A percentile compares a stretch with the other conserved stretches of the same genome.
These are phyloP conservation scores for Dendrocalamus latiflorus DNA, from an alignment of 202 grass and related monocot species.

Conservation along the genomic window DNA sequence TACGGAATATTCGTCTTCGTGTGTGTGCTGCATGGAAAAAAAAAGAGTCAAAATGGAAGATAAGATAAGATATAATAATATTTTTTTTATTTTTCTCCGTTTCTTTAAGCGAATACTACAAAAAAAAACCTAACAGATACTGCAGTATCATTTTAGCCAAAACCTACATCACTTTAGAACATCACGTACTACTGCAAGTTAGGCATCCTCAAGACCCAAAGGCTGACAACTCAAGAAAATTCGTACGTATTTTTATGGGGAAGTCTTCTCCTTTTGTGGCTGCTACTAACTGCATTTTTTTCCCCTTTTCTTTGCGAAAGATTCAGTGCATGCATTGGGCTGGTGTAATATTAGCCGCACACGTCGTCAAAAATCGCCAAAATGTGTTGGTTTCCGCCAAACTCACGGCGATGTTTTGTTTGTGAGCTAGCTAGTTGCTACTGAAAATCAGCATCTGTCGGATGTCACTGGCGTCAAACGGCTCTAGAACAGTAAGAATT, in stretches of 20 bases:
- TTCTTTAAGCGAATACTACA: too few species aligned
- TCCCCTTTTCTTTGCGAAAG: background rate
- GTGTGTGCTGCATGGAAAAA: background rate
- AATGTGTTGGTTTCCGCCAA: background rate
- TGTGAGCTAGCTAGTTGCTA: too few species aligned
- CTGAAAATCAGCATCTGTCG: too few species aligned
- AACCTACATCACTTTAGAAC: too few species aligned
- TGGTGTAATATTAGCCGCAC: background rate
- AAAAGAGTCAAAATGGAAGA: constrained; percentile 28
- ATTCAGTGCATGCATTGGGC: background rate
- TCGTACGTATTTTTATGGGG: too few species aligned
- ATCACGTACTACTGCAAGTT: background rate
- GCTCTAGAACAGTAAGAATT: background rate
- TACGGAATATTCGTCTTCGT: background rate
- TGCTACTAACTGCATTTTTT: background rate
- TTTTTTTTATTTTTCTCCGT: too few species aligned
- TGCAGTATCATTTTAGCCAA: too few species aligned
- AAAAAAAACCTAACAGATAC: too few species aligned
- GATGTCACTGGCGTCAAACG: background rate
- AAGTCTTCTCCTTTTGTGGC: background rate
- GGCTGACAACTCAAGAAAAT: constrained; percentile 1
- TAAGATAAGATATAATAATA: background rate
- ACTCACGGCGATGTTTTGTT: background rate
- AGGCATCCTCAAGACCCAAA: constrained; percentile 7
- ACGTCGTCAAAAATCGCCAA: background rate